Base-by-base conservation (phyloP, 2,329 filamentous ascomycete species). In the Metarhizium humberi region DNA sequence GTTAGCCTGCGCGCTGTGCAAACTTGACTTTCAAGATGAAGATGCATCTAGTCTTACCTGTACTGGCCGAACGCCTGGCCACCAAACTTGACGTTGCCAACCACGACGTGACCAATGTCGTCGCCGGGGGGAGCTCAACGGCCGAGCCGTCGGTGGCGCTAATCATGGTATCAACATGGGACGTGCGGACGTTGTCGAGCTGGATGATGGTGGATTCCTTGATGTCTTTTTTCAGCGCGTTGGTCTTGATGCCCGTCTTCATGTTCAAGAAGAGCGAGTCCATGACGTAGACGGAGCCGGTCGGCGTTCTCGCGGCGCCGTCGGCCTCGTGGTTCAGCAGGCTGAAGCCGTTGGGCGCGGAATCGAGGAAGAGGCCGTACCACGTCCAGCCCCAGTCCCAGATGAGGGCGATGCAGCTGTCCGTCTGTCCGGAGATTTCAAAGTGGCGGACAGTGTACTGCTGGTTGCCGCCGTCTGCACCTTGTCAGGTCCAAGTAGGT, bases 351-450 rank as follows among this genome's bases (percentile, higher is more conserved):
- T 51, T 43, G 11, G 46, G 10, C 13, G 53, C 53, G 53, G 58
- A 56, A 13, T 55, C 52, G 25, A 63, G 55, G 29, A 18, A 49
- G n/a, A 61, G 52, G n/a, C 50, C 51, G 25, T 57, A 55, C 59
- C 58, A 60, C 2, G 80, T 83, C 82, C 84, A 90, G 36, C 81
- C 79, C 86, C 86, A 90, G 70, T 87, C 80, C 86, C 86, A 89
- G 60, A 86, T 80, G 70, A 87, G 80, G 64, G 78, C 82, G 55
- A 88, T 81, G 52, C 79, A 78, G 18, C 82, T 87, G 60, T 81
- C 75, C 68, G 47, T 49, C 25, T 82, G 86, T 63, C 77, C 74
- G 60, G 82, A 82, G 72, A 89, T 88, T 10, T 75, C 78, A 55
- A 88, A 59, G 65, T 87, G 86, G 45, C 82, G 76, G 59, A 82